Evolutionary conservation across 1,284 basidiomycete genomes (phyloP), one percentile per base, ranked within the genome.

Genomic region (Uromyces viciae-fabae): DNA sequence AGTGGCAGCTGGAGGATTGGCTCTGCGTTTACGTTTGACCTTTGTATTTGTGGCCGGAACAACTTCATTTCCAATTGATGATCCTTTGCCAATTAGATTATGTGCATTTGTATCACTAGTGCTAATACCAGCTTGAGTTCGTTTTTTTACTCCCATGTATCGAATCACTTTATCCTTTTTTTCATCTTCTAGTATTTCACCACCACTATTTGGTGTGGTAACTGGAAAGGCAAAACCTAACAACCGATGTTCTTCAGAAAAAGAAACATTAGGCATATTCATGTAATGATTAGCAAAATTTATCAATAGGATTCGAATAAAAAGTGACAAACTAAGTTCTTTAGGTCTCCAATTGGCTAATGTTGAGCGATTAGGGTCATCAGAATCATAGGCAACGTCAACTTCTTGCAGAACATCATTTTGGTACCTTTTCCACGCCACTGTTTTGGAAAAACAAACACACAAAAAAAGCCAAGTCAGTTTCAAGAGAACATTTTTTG

Each of bases 361-460:
- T 22, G 72, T 38, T 25, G 36, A 49, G 19, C 49, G 71, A 54
- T 38, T 52, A 5, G 46, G 46, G 28, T 81, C 79, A 75, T 81
- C 79, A 11, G 79, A 81, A 68, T 81, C 79, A 81, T 81, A 81
- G 9, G 71, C 79, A 9, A 75, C 71, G 75, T 75, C 71, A 14
- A 62, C 40, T 15, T 81, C 60, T 46, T 81, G 58, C 0, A 31
- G 3, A 17, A 81, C 38, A 36, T 81, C 79, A 75, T 73, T 74
- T 28, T 75, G 79, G 68, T 75, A 74, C 38, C 79, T 54, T 33
- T 54, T 43, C 79, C 79, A 81, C 19, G 79, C 72, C 28, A 81
- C 79, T 81, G 72, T 31, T 46, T 25, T 49, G 46, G 46, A 28
- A 52, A 54, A 28, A 22, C 17, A 64, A 28, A 33, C 40, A 43